Evolutionary conservation across 2,329 filamentous ascomycete genomes (phyloP).

Genomic region (Fusarium longipes): DNA sequence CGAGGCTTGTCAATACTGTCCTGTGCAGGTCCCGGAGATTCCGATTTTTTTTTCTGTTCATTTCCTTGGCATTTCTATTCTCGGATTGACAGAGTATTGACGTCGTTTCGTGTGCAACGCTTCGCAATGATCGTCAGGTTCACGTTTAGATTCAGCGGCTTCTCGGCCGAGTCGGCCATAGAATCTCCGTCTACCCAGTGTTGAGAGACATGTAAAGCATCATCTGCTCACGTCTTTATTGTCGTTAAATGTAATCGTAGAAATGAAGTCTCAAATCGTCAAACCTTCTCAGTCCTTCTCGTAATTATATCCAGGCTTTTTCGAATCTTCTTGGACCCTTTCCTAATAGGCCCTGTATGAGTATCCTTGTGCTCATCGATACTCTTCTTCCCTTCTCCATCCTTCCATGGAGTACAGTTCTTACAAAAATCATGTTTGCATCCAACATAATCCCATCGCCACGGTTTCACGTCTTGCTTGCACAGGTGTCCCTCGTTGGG

Average conservation of each 20-base stretch:
- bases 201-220: neutral
- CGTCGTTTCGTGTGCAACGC: constrained; percentile 1
- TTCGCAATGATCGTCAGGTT: constrained; percentile 19
- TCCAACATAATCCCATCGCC: constrained; percentile 24
- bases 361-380: neutral
- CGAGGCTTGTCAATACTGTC: constrained; percentile 16
- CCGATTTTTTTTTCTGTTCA: neutral
- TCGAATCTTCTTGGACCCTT: constrained; percentile 46
- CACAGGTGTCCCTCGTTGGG: constrained; percentile 30
- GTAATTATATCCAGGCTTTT: constrained; percentile 12
- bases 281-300: constrained; percentile 1
- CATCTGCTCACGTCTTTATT: neutral
- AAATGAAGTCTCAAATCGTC: neutral
- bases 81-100: neutral
- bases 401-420: constrained; percentile 23
- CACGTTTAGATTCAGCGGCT: neutral
- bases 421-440: constrained; percentile 30
- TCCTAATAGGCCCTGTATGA: neutral
- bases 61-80: constrained; percentile 15
- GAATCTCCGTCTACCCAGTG: neutral
- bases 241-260: too few species aligned
- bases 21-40: constrained; percentile 9
- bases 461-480: constrained; percentile 28
- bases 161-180: constrained; percentile 37
- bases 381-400: neutral